Evolutionary conservation across 371 early-diverging fungal genomes (phyloP).

Genomic region (Saksenaea oblongispora): DNA sequence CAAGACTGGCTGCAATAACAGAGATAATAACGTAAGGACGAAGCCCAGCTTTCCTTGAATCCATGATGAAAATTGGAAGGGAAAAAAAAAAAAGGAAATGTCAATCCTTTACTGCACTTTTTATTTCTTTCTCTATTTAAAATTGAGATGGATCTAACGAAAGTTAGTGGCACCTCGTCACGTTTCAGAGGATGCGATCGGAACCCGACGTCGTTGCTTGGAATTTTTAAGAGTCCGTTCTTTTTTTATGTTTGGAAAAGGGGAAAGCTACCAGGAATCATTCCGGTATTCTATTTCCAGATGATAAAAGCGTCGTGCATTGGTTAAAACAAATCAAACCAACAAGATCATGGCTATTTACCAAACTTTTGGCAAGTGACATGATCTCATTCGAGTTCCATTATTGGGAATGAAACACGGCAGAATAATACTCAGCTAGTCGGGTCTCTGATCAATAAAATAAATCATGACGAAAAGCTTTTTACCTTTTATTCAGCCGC

Average conservation of each 20-base stretch:
- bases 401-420: slow-evolving; percentile 4
- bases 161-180: slow-evolving; percentile 1
- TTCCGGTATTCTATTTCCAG: background rate
- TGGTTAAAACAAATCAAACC: too few relatives aligned
- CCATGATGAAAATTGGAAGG: slow-evolving; percentile 6
- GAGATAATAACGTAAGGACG: slow-evolving; percentile 21
- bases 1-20: slow-evolving; percentile 20
- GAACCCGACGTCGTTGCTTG: background rate
- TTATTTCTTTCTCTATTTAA: slow-evolving; percentile 4
- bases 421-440: background rate
- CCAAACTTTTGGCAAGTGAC: background rate
- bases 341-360: background rate
- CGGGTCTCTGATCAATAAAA: background rate
- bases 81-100: slow-evolving; percentile 2
- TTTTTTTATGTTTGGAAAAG: background rate
- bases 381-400: background rate
- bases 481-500: background rate
- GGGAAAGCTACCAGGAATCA: background rate
- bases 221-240: slow-evolving; percentile 4
- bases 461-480: background rate
- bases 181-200: background rate
- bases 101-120: background rate
- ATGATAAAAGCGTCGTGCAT: too few relatives aligned
- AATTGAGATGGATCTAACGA: slow-evolving; percentile 5
- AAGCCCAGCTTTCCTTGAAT: slow-evolving; percentile 13